phyloP scores from a whole-genome alignment of 139 green algal genomes.

The Diplosphaera chodatii region DNA sequence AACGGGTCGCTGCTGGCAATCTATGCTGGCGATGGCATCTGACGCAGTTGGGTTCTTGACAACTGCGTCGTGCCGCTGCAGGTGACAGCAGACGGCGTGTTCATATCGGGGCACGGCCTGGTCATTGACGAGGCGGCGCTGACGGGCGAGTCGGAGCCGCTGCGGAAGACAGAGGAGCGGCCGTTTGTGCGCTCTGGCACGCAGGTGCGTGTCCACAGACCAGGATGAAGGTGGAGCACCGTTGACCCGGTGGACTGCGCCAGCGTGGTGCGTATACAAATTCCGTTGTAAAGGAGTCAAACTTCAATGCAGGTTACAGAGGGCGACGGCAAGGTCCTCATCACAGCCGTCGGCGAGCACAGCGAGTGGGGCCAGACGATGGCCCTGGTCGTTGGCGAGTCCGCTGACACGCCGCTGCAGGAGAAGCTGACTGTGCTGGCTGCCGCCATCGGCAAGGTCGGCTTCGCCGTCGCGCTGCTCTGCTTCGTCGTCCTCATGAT shows the following conservation, averaged over 20 bases:
- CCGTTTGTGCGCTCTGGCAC: conserved; percentile 79
- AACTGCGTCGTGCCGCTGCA: too few relatives aligned
- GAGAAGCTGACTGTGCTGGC: conserved; percentile 83
- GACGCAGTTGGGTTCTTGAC: too few relatives aligned
- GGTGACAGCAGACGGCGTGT: conserved; percentile 48
- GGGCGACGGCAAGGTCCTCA: conserved; percentile 66
- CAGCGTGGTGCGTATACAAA: too few relatives aligned
- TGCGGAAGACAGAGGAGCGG: conserved; percentile 73
- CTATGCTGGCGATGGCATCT: too few relatives aligned
- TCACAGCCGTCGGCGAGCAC: conserved; percentile 69
- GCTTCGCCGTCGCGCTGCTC: conserved; percentile 76
- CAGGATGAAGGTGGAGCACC: too few relatives aligned
- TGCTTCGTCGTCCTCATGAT: conserved; percentile 91
- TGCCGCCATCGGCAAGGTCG: conserved; percentile 87
- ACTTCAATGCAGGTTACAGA: conserved; percentile 81
- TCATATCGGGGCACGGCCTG: conserved; percentile 51
- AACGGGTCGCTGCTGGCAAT: too few relatives aligned
- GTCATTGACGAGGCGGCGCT: conserved; percentile 87
- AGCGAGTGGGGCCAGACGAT: conserved; percentile 90
- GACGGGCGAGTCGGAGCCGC: conserved; percentile 88
- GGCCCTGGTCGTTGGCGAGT: conserved; percentile 73
- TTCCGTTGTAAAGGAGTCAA: too few relatives aligned
- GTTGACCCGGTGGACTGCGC: too few relatives aligned
- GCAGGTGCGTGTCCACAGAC: too few relatives aligned
- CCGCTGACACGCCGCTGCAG: conserved; percentile 86